Percentiles rank a stretch among this genome's conserved stretches.
These are phyloP conservation scores for Austropuccinia psidii DNA, from an alignment of 1,284 basidiomycete genomes.

Conservation along the genomic window DNA sequence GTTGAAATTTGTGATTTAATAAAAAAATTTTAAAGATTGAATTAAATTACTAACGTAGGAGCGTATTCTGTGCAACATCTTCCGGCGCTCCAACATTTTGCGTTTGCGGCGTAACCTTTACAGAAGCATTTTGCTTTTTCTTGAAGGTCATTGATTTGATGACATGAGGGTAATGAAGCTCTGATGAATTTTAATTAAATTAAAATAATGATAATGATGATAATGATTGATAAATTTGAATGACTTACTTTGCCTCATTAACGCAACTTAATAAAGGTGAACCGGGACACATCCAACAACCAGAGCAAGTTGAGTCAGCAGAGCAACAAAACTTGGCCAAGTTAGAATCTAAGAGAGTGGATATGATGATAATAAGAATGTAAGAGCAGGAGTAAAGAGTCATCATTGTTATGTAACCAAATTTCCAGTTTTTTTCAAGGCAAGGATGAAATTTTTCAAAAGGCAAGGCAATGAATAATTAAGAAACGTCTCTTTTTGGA, in stretches of 20 bases:
- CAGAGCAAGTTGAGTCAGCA: neutral
- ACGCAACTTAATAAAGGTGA: neutral
- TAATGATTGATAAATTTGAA: neutral
- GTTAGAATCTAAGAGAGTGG: too few species aligned
- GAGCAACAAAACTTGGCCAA: neutral
- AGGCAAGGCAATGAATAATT: too few species aligned
- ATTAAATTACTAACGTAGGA: neutral
- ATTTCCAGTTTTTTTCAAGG: too few species aligned
- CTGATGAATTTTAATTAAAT: neutral
- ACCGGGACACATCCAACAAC: slow-evolving; percentile 1
- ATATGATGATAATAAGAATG: too few species aligned
- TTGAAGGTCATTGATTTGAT: neutral
- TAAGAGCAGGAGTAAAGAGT: too few species aligned
- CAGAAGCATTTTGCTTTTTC: neutral
- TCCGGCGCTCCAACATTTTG: slow-evolving; percentile 2
- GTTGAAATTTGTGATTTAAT: neutral
- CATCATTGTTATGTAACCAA: too few species aligned
- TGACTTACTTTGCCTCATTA: neutral
- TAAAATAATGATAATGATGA: neutral
- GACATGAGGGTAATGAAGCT: neutral
- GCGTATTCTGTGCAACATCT: slow-evolving; percentile 13
- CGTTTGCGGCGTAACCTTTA: neutral
- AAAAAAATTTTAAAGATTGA: neutral
- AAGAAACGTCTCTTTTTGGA: too few species aligned
- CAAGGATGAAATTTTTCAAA: too few species aligned